Conservation (phyloP, 306 rosid genomes). For the Dicorynia guianensis region DNA sequence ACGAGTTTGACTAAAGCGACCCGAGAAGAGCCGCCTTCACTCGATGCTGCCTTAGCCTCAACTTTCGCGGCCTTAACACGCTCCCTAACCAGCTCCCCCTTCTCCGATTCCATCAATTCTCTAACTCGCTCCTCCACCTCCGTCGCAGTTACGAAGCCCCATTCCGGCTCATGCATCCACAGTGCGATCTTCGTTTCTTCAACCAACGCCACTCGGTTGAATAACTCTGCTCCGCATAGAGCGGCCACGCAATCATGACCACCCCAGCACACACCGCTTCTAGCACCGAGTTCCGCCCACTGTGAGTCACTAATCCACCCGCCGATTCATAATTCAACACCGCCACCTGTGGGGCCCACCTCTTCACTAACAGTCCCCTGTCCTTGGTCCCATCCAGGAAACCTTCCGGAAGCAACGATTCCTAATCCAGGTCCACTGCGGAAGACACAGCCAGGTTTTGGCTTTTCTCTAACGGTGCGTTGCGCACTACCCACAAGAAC, state of each 20-base stretch:
- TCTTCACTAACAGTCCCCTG: conserved; percentile 43
- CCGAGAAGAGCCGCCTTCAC: not conserved
- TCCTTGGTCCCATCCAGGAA: conserved; percentile 39
- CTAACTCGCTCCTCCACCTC: conserved; percentile 52
- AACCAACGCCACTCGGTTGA: conserved; percentile 40
- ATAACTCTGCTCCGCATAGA: conserved; percentile 52
- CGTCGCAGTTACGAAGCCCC: conserved; percentile 34
- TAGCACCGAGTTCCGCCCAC: conserved; percentile 59
- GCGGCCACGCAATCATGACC: conserved; percentile 53
- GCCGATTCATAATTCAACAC: conserved; percentile 44
- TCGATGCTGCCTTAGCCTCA: not conserved
- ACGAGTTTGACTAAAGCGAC: not conserved
- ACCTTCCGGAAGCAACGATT: conserved; percentile 43
- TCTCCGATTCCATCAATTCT: conserved; percentile 46
- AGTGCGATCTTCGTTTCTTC: conserved; percentile 47
- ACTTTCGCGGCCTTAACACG: not conserved
- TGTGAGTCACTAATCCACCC: conserved; percentile 63
- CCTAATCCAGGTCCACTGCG: conserved; percentile 34
- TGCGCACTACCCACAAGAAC: conserved; percentile 50
- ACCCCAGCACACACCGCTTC: conserved; percentile 47
- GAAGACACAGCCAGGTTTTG: not conserved
- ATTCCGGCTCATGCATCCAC: conserved; percentile 32
- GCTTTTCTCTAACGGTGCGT: conserved; percentile 19
- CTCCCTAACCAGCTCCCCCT: conserved; percentile 23
- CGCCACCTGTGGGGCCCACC: conserved; percentile 53